Percentiles rank a stretch among this genome's conserved stretches.
phyloP scores from a whole-genome alignment of 306 rosid genomes.

The Delonix regia region DNA sequence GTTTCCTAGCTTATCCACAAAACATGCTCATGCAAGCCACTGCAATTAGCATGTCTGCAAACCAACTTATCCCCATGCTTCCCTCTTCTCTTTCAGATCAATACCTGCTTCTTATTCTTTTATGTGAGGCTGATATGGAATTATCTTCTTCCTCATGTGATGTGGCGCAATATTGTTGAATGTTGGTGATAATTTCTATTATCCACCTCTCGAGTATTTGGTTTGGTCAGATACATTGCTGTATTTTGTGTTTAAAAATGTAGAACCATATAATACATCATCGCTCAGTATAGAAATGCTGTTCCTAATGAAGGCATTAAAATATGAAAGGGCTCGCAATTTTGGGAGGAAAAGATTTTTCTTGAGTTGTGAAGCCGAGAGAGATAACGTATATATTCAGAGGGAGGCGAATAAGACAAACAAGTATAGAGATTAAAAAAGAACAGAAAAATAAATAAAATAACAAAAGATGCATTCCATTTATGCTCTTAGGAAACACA shows the following conservation, averaged over 20 bases:
- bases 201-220: background rate
- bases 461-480: constrained; percentile 44
- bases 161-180: background rate
- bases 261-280: background rate
- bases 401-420: constrained; percentile 44
- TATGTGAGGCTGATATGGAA: background rate
- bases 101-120: no score
- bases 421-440: constrained; percentile 14
- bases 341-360: background rate
- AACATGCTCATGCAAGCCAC: background rate
- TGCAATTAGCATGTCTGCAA: no score
- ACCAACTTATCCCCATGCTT: no score
- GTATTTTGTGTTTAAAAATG: constrained; percentile 15
- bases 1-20: background rate
- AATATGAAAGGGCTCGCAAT: constrained; percentile 35
- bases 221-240: constrained; percentile 31
- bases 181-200: background rate
- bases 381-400: constrained; percentile 11
- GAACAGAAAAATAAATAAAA: constrained; percentile 18
- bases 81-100: no score
- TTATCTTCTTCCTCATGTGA: no score
- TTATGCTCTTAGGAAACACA: constrained; percentile 50
- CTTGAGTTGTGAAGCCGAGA: constrained; percentile 2
- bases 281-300: background rate
- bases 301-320: background rate